Evolutionary conservation across 148 eudicot genomes (phyloP), one percentile per base, ranked within the genome.

Genomic region (Pouteria glomerata): DNA sequence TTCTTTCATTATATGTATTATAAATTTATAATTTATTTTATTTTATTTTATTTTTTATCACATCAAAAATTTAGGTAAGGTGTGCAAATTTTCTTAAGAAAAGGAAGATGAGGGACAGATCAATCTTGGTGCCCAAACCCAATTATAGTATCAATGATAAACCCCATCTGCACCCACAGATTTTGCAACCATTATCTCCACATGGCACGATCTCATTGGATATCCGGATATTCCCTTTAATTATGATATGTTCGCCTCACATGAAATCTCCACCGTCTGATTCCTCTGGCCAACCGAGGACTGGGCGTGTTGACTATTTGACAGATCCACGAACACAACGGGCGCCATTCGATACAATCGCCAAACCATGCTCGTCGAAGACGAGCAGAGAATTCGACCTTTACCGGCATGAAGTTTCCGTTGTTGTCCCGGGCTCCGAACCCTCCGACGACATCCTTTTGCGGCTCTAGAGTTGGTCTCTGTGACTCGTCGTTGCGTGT

Each of bases 321-420:
- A 8, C 39, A 10, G 27, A 23, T 23, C 44, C 31, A 3, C 14
- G 4, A 34, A 8, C 48, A 30, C 26, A 10, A 63, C 75, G 44
- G 44, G 63, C 68, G 62, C 3, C 51, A 55, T n/a, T 12, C 26
- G 15, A 34, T n/a, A 11, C 60, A 63, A n/a, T 27, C 44, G 12
- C 52, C 30, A 26, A 41, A 39, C 23, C 29, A 51, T 34, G 68
- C 63, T 70, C 62, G 41, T 45, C 14, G 57, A 61, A 63, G 68
- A 44, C 30, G 23, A 21, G 4, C 48, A 10, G 11, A 30, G 41
- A 63, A 45, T 48, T 31, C 21, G 12, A 8, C 33, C 18, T 21
- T 23, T 31, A 18, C 8, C 3, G 4, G 13, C 13, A 93, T 93
- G 98, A 90, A 85, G 76, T 39, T 90, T 15, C 86, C 92, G 73